phyloP scores from a whole-genome alignment of 139 green algal species.

The Micractinium sp. region DNA sequence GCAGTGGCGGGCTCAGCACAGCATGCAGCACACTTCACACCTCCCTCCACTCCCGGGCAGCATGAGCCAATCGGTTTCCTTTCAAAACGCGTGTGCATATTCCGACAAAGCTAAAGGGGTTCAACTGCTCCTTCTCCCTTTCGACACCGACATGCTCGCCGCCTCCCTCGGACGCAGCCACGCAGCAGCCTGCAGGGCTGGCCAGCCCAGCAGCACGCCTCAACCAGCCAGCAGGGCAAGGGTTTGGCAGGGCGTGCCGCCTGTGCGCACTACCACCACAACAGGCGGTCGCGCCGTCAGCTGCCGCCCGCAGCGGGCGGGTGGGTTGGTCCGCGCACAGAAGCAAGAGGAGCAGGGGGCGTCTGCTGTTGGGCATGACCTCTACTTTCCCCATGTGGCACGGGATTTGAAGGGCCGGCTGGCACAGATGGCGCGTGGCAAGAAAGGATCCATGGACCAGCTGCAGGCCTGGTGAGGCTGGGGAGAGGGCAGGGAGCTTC shows the following conservation, averaged over 20 bases:
- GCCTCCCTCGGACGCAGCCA: not conserved
- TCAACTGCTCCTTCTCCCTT: too few species aligned
- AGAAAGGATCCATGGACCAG: not conserved
- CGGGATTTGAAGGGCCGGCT: not conserved
- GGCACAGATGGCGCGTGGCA: not conserved
- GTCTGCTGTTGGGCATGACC: conserved; percentile 1
- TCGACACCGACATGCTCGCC: too few species aligned
- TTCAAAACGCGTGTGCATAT: too few species aligned
- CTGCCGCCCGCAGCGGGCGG: not conserved
- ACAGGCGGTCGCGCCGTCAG: not conserved
- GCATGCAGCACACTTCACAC: too few species aligned
- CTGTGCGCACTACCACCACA: not conserved
- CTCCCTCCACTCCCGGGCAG: too few species aligned
- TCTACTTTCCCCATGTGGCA: conserved; percentile 13
- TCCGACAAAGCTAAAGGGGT: too few species aligned
- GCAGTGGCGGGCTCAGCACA: too few species aligned
- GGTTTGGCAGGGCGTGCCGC: not conserved
- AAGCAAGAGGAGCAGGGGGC: not conserved
- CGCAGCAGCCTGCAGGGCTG: not conserved
- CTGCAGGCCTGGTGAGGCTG: conserved; percentile 22
- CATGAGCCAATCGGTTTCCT: too few species aligned
- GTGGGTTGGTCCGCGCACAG: not conserved
- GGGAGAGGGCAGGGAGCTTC: not conserved
- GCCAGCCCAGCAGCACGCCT: not conserved
- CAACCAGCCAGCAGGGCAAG: not conserved